These are phyloP conservation scores for Globisporangium solare DNA, from an alignment of 352 stramenopile genomes.

Conservation along the genomic window DNA sequence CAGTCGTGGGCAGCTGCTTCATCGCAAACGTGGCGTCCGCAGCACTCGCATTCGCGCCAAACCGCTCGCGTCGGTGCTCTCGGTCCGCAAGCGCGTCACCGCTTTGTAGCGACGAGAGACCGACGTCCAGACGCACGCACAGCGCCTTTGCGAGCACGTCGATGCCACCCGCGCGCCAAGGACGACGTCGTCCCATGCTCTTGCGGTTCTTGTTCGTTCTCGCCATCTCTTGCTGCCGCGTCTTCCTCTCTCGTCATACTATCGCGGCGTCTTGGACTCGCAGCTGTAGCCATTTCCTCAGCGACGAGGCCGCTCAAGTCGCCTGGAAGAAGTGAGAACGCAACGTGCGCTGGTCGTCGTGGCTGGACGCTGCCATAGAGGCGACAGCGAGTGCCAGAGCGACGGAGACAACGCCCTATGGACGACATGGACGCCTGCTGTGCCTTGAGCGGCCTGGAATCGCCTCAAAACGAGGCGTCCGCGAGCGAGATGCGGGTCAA, in stretches of 20 bases:
- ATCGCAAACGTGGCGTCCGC: too few relatives aligned
- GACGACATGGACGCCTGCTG: too few relatives aligned
- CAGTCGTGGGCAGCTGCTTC: too few relatives aligned
- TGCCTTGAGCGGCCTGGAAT: too few relatives aligned
- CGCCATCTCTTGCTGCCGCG: too few relatives aligned
- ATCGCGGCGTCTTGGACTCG: background rate
- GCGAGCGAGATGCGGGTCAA: too few relatives aligned
- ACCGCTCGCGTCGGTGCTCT: conserved; percentile 11
- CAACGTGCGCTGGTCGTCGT: background rate
- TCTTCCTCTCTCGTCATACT: background rate
- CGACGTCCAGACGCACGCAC: background rate
- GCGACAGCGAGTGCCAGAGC: too few relatives aligned
- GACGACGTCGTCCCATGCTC: background rate
- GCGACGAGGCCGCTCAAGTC: conserved; percentile 4
- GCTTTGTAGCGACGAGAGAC: background rate
- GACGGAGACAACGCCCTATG: too few relatives aligned
- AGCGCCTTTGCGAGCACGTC: conserved; percentile 4
- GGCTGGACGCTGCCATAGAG: background rate
- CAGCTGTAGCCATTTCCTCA: background rate
- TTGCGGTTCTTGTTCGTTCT: background rate
- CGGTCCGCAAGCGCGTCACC: background rate
- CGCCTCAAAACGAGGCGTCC: too few relatives aligned
- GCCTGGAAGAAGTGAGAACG: conserved; percentile 5
- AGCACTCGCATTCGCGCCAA: conserved; percentile 7
- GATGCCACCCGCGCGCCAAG: conserved; percentile 1